Evolutionary conservation across 495 filamentous ascomycete genomes (phyloP).

Genomic region (Achaetomiella virescens): DNA sequence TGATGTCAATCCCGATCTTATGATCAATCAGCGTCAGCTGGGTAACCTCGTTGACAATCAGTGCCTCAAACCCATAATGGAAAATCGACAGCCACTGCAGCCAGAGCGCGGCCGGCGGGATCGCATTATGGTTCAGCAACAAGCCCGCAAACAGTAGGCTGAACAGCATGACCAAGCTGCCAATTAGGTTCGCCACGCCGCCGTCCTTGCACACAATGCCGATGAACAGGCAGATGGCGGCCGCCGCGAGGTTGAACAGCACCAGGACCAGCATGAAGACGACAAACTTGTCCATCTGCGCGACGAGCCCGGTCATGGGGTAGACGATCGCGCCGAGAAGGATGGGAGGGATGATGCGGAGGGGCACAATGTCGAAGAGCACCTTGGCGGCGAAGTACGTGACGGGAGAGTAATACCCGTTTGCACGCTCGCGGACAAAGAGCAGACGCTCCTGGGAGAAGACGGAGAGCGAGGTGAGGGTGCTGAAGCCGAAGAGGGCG

Average conservation of each 20-base stretch:
- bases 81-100: conserved; percentile 96
- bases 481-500: conserved; percentile 93
- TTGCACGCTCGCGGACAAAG: conserved; percentile 90
- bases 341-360: conserved; percentile 89
- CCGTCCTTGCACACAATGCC: conserved; percentile 88
- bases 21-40: conserved; percentile 84
- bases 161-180: conserved; percentile 96
- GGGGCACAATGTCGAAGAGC: conserved; percentile 88
- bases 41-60: conserved; percentile 97
- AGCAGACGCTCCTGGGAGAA: conserved; percentile 89
- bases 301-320: conserved; percentile 90
- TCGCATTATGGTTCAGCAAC: conserved; percentile 88
- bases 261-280: conserved; percentile 88
- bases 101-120: conserved; percentile 78
- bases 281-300: conserved; percentile 77
- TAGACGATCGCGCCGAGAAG: conserved; percentile 97
- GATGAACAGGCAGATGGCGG: conserved; percentile 90
- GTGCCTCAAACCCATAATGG: conserved; percentile 93
- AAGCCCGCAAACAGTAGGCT: conserved; percentile 90
- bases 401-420: conserved; percentile 94
- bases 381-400: conserved; percentile 97
- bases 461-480: conserved; percentile 84
- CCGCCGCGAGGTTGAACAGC: conserved; percentile 91
- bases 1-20: conserved; percentile 92
- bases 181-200: conserved; percentile 92